Evolutionary conservation across 108 stramenopile species (phyloP), one percentile per base, ranked within the genome.

Genomic region (Pseudonitzschia multiseries): DNA sequence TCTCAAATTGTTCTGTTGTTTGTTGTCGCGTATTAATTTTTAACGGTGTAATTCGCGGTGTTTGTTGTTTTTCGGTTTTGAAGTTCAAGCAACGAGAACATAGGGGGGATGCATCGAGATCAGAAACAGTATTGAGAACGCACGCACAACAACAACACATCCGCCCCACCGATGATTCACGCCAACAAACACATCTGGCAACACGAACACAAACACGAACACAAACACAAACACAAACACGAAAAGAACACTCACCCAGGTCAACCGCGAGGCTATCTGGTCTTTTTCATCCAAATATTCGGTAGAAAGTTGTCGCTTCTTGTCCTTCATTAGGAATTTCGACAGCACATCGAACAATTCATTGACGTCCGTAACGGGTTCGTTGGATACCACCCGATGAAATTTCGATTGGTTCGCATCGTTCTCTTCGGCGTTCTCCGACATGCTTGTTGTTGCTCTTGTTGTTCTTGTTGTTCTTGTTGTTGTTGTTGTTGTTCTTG

Each of bases 391-490:
- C 36, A 40, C 61, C 17, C 32, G 29, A 1, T 62, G 40, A 20
- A 62, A 62, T 62, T 62, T 62, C 61, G 36, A 62, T 62, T 62
- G 61, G 40, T 62, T 62, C 61, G 61, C 61, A 40, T 62, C 61
- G 29, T 21, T 33, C 17, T 62, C 61, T 62, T 62, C 61, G 26
- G 61, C 61, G 0, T 62, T 62, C 17, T 33, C 32, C 36, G 61
- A 33, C 29, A 62, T 21, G 32, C 33, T 62, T 26, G 29, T 31
- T 24, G 14, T 61, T 9, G 52, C 10, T 9, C 10, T 10, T 42
- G 6, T 42, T 42, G n/a, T n/a, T n/a, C n/a, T n/a, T n/a, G n/a
- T n/a, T n/a, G n/a, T n/a, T 48, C 46, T 48, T 10, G 4, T 48
- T 48, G 14, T 6, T 42, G 42, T 6, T 42, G 10, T 42, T 42